Evolutionary conservation across 2,329 filamentous ascomycete species (phyloP), one percentile per base, ranked within the genome.

Genomic region (Cadophora sp.): DNA sequence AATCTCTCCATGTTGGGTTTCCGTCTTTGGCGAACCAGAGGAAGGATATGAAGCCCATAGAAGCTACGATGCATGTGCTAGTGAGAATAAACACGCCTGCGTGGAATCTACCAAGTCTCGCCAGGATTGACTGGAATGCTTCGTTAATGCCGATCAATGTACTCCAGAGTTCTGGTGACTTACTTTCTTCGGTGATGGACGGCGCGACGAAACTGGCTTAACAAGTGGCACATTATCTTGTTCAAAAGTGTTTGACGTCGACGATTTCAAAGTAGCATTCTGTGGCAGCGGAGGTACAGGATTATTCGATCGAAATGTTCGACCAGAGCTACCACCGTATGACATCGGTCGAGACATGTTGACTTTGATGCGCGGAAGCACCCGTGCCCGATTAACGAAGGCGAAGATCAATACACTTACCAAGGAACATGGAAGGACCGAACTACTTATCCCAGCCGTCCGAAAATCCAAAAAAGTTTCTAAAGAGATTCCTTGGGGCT

Each of bases 41-140:
- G 22, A 60, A 60, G 22, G 58, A 60, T 18, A 60, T 60, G 22
- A 60, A 60, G 27, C 58, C 39, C 18, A 45, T 33, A 24, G 58
- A 43, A 48, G 58, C 39, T 4, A 60, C 4, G n/a, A 60, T 30
- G 11, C 7, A 43, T 7, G 33, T 13, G 24, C 41, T 60, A 13
- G n/a, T 60, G 3, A 43, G 24, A 18, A 47, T 45, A 4, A 60
- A 45, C 43, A 60, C 18, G 39, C 24, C 33, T 43, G 20, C 43
- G 41, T 60, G 24, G 18, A 60, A 60, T 48, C 8, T 11, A 18
- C 58, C 58, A 43, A 60, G 58, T 7, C 58, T 22, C 1, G 18
- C 43, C 58, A 43, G 20, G 5, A 33, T 13, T 27, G 58, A 60
- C 58, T 60, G 20, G 5, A 45, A 48, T 30, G 27, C 27, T 30